Evolutionary conservation across 163 green algal genomes (phyloP).

Genomic region (Chlamydomonas reinhardtii): DNA sequence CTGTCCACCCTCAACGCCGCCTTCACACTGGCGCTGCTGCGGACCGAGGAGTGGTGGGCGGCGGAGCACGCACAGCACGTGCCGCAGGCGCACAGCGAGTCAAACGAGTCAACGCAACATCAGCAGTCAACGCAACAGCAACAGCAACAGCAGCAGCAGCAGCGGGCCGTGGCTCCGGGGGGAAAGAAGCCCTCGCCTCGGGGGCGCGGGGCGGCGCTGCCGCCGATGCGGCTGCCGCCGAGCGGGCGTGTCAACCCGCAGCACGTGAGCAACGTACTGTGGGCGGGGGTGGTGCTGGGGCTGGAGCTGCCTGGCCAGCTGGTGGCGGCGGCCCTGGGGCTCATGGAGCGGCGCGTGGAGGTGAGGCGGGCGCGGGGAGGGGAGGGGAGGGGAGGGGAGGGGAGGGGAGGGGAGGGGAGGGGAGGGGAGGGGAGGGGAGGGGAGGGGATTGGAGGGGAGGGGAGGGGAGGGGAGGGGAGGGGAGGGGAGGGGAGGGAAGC

Average conservation of each 20-base stretch:
- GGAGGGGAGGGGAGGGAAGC: no score
- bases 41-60: not conserved
- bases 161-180: no score
- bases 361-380: not conserved
- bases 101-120: no score
- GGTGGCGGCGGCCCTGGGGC: not conserved
- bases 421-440: no score
- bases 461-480: no score
- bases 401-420: not conserved
- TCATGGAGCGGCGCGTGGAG: not conserved
- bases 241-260: conserved; percentile 9
- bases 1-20: not conserved
- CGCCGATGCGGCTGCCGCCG: not conserved
- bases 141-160: not conserved
- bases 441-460: no score
- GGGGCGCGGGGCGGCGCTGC: no score
- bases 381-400: not conserved
- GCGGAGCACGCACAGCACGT: not conserved
- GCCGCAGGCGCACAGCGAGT: not conserved
- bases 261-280: conserved; percentile 37
- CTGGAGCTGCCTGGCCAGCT: conserved; percentile 1
- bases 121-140: no score
- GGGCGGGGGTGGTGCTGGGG: conserved; percentile 23
- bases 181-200: no score
- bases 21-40: not conserved